Base-by-base conservation (phyloP, 805 yeast genomes). In the Scheffersomyces lignosus region DNA sequence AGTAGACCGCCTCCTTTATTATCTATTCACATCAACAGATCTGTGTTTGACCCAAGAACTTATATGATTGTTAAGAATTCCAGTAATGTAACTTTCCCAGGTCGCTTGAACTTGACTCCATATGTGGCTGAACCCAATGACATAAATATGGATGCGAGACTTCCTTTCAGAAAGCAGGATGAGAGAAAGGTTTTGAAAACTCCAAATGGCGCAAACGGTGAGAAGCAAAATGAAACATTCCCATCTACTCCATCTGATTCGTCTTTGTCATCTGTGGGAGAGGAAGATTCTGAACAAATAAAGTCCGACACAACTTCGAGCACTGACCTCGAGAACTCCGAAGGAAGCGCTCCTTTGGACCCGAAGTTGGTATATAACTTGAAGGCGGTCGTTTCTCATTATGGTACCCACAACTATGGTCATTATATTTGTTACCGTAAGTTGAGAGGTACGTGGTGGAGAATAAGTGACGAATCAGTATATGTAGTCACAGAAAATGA, bases 321-420 rank as follows among this genome's bases (percentile, higher is more conserved):
- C 24, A 20, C 24, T 10, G 24, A 20, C 10, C 7, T 20, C 7
- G 24, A 20, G 9, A 20, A 20, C 24, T 20, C 10, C 9, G 24
- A 20, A 20, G 9, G 9, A 20, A 10, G 34, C 36, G 3, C 37
- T 4, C 2, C 18, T 40, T 17, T 43, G 10, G 55, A 63, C 40
- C 73, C 79, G 3, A 69, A 73, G 3, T 57, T 83, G 29, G 65
- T 73, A 3, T 91, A 91, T 58, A 73, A 80, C 27, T 71, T 91
- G 43, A 86, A 86, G 54, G 87, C 96, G 1, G 93, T 87, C 1
- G 86, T 91, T 30, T 81, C 91, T 1, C 99, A 91, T 60, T 90
- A 83, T 58, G 99, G 99, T 33, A 85, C 96, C 1, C 97, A 93
- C 51, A 89, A 91, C 51, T 93, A 88, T 57, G 99, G 99, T n/a